phyloP scores from a whole-genome alignment of 805 yeast species.

The Candida corydali region DNA sequence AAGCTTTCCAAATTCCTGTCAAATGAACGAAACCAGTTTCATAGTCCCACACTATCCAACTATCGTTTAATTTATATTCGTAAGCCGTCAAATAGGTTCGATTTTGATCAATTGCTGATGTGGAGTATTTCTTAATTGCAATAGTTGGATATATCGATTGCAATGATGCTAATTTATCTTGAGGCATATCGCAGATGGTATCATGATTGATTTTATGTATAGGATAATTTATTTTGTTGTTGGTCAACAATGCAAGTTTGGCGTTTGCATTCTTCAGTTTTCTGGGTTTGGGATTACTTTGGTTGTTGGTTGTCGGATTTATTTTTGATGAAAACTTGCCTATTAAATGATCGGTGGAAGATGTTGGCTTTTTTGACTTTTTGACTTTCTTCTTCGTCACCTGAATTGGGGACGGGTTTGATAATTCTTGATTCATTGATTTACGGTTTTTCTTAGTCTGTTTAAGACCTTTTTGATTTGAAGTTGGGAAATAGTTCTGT shows the following conservation, averaged over 20 bases:
- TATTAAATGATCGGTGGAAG: conserved; percentile 1
- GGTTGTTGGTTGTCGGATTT: background rate
- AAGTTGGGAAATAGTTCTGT: background rate
- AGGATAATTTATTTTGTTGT: conserved; percentile 12
- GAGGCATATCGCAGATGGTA: conserved; percentile 5
- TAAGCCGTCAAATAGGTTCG: conserved; percentile 65
- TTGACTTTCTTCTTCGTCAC: background rate
- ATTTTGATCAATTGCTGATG: conserved; percentile 59
- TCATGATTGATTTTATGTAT: conserved; percentile 8
- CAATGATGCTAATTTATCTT: conserved; percentile 6
- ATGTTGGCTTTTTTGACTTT: background rate
- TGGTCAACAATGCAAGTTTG: conserved; percentile 1
- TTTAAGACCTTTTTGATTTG: background rate
- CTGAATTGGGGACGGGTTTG: background rate
- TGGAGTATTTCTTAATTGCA: conserved; percentile 55
- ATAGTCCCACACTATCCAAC: conserved; percentile 84
- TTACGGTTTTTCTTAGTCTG: background rate
- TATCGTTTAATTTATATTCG: conserved; percentile 64
- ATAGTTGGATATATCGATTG: conserved; percentile 16
- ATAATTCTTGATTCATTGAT: background rate
- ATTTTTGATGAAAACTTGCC: conserved; percentile 2
- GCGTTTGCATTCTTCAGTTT: conserved; percentile 1
- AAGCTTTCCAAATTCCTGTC: conserved; percentile 81
- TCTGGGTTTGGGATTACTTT: background rate
- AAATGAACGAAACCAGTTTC: conserved; percentile 81